Percentiles rank a stretch among this genome's conserved stretches.
Conservation (phyloP, 306 rosid genomes). For the Castanea mollissima region DNA sequence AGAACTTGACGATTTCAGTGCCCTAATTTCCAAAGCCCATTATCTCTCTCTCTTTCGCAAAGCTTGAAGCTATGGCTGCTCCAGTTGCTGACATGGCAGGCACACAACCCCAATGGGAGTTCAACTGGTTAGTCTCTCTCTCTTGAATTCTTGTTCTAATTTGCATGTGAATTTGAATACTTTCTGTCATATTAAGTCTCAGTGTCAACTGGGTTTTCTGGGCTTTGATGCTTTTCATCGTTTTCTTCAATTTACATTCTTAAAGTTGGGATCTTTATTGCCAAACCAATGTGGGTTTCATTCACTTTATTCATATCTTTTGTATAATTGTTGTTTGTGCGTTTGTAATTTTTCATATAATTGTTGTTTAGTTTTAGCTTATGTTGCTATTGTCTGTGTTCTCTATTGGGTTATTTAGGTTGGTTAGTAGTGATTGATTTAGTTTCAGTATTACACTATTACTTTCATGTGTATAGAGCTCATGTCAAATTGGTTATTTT, state of each 20-base stretch:
- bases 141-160: neutral
- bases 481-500: too few species aligned
- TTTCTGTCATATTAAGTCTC: neutral
- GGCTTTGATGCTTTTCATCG: neutral
- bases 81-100: constrained; percentile 16
- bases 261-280: neutral
- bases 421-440: too few species aligned
- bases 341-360: neutral
- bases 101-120: constrained; percentile 47
- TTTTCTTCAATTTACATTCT: neutral
- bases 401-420: too few species aligned
- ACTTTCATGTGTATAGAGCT: too few species aligned
- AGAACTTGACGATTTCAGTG: too few species aligned
- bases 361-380: too few species aligned
- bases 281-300: neutral
- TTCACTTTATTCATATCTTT: neutral
- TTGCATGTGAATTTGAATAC: neutral
- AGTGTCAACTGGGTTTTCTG: neutral
- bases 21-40: too few species aligned
- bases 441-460: too few species aligned
- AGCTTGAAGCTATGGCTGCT: constrained; percentile 41
- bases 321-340: neutral
- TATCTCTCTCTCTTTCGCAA: neutral
- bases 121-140: constrained; percentile 46
- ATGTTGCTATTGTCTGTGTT: too few species aligned